Percentiles rank a stretch among this genome's conserved stretches.
Conservation (phyloP, 306 rosid species). For the Quercus cerris region DNA sequence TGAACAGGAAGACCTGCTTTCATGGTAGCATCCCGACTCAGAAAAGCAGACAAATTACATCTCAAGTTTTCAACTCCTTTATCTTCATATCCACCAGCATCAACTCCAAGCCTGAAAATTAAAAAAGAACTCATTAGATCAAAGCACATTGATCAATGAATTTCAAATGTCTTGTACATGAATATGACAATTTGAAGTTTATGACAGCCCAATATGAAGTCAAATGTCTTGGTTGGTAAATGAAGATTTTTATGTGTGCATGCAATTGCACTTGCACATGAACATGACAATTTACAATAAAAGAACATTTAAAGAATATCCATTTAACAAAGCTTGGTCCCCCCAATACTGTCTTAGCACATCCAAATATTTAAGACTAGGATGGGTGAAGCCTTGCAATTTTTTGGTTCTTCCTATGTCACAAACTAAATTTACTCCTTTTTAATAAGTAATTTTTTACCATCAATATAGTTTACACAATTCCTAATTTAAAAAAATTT, state of each 20-base stretch:
- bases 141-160: conserved; percentile 2
- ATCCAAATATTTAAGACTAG: not conserved
- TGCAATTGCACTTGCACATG: not conserved
- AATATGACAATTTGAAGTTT: not conserved
- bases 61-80: conserved; percentile 55
- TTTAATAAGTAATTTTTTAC: not conserved
- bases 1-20: conserved; percentile 44
- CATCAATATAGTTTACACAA: not conserved
- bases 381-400: not conserved
- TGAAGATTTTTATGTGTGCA: not conserved
- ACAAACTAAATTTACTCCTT: not conserved
- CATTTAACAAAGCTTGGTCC: not conserved
- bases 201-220: not conserved
- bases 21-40: conserved; percentile 26
- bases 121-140: conserved; percentile 1
- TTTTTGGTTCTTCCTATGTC: not conserved
- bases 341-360: not conserved
- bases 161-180: not conserved
- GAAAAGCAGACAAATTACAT: conserved; percentile 40
- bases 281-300: not conserved
- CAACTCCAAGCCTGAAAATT: conserved; percentile 66
- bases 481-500: not conserved
- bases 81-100: conserved; percentile 64
- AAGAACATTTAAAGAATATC: not conserved
- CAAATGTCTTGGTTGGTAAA: not conserved